Evolutionary conservation across 2,329 filamentous ascomycete species (phyloP).

Genomic region (Clarireedia paspali): DNA sequence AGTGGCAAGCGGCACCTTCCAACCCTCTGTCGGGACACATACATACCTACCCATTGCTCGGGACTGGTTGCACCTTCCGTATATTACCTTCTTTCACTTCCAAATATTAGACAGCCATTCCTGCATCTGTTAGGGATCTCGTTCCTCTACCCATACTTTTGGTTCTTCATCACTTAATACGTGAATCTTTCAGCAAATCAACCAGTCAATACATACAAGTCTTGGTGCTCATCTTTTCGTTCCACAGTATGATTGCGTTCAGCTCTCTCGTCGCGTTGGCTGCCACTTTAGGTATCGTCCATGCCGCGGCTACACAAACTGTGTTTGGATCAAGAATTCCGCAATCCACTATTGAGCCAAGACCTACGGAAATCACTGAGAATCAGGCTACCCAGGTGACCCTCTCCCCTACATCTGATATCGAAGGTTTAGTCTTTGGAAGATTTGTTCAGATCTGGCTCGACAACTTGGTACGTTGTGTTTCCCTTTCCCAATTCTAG

Average conservation of each 20-base stretch:
- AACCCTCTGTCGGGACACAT: too few species aligned
- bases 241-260: too few species aligned
- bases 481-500: neutral
- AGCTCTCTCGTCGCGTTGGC: neutral
- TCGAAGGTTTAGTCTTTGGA: slow-evolving; percentile 47
- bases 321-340: neutral
- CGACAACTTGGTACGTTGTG: slow-evolving; percentile 42
- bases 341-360: slow-evolving; percentile 16
- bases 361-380: slow-evolving; percentile 28
- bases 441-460: slow-evolving; percentile 55
- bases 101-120: too few species aligned
- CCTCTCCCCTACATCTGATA: slow-evolving; percentile 37
- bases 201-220: neutral
- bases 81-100: too few species aligned
- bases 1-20: too few species aligned
- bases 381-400: slow-evolving; percentile 39
- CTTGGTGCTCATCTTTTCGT: too few species aligned
- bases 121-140: too few species aligned
- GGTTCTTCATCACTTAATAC: too few species aligned
- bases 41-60: too few species aligned
- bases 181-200: neutral
- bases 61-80: too few species aligned
- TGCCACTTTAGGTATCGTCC: neutral
- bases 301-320: neutral
- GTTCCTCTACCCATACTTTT: too few species aligned